A percentile compares a stretch with the other conserved stretches of the same genome.
These are phyloP conservation scores for Eurotiales sp. DNA, from an alignment of 2,329 filamentous ascomycete species.

Conservation along the genomic window DNA sequence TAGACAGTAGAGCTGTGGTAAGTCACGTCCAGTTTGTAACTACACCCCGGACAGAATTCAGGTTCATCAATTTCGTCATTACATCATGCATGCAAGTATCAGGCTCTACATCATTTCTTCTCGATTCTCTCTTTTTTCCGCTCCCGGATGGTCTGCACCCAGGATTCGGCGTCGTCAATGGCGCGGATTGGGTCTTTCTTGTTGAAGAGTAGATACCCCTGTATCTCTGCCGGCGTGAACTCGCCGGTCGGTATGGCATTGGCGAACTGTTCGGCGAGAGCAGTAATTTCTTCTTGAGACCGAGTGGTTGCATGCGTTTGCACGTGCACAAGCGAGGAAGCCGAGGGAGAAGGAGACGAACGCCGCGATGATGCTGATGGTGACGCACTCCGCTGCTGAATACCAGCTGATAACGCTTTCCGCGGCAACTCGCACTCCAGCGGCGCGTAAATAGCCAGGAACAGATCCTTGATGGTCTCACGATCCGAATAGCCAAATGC, in stretches of 20 bases:
- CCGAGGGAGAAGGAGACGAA: not conserved
- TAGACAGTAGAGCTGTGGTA: too few relatives aligned
- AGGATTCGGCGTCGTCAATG: constrained; percentile 26
- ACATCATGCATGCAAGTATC: too few relatives aligned
- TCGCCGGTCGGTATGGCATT: constrained; percentile 28
- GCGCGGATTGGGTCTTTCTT: constrained; percentile 31
- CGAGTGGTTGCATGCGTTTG: not conserved
- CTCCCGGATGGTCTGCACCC: constrained; percentile 26
- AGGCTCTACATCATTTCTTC: not conserved
- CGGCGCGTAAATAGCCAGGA: constrained; percentile 35
- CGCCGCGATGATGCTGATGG: not conserved
- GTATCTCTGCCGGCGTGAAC: constrained; percentile 40
- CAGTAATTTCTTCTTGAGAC: constrained; percentile 19
- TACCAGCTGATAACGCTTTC: not conserved
- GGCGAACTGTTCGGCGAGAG: constrained; percentile 30
- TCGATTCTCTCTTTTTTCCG: constrained; percentile 23
- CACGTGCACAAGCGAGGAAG: too few relatives aligned
- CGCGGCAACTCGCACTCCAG: constrained; percentile 26
- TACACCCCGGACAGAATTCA: not conserved
- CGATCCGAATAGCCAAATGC: constrained; percentile 47
- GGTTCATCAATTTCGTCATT: not conserved
- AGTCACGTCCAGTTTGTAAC: too few relatives aligned
- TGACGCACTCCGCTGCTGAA: not conserved
- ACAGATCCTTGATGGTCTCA: constrained; percentile 37
- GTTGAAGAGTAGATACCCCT: constrained; percentile 37